Percentiles rank a stretch among this genome's conserved stretches.
Evolutionary conservation across 441 rosid species (phyloP).

Genomic region (Sinapis alba): DNA sequence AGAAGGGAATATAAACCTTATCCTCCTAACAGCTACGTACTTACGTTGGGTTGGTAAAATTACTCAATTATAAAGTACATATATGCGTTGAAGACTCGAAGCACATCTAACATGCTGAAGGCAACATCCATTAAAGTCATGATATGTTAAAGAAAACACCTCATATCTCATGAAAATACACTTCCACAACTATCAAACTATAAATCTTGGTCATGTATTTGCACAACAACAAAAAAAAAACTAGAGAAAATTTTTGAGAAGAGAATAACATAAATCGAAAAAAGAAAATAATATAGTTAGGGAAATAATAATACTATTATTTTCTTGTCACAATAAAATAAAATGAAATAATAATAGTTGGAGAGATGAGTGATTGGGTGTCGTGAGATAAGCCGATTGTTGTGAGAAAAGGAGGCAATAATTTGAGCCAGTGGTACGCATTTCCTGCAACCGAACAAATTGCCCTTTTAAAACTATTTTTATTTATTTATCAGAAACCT

Average conservation of each 20-base stretch:
- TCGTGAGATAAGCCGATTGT: slow-evolving; percentile 37
- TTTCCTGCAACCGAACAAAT: slow-evolving; percentile 23
- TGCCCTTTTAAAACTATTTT: slow-evolving; percentile 4
- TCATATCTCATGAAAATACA: neutral
- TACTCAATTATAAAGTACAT: neutral
- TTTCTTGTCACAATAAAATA: neutral
- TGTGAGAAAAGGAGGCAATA: slow-evolving; percentile 39
- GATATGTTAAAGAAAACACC: neutral
- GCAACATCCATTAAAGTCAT: neutral
- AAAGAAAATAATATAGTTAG: neutral
- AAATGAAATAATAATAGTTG: neutral
- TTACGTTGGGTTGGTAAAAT: slow-evolving; percentile 27
- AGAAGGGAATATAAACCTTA: slow-evolving; percentile 27
- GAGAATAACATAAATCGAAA: neutral
- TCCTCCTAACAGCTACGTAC: slow-evolving; percentile 15
- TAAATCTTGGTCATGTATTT: neutral
- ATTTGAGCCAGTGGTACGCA: slow-evolving; percentile 20
- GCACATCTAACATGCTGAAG: neutral
- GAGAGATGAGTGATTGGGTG: slow-evolving; percentile 17
- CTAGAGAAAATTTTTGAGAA: neutral
- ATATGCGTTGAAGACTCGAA: neutral
- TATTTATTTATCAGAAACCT: slow-evolving; percentile 18
- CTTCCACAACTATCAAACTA: neutral
- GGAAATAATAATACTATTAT: too few species aligned
- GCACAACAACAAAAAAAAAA: neutral